These are phyloP conservation scores for Aspergillus egyptiacus DNA, from an alignment of 495 filamentous ascomycete species.

Conservation along the genomic window DNA sequence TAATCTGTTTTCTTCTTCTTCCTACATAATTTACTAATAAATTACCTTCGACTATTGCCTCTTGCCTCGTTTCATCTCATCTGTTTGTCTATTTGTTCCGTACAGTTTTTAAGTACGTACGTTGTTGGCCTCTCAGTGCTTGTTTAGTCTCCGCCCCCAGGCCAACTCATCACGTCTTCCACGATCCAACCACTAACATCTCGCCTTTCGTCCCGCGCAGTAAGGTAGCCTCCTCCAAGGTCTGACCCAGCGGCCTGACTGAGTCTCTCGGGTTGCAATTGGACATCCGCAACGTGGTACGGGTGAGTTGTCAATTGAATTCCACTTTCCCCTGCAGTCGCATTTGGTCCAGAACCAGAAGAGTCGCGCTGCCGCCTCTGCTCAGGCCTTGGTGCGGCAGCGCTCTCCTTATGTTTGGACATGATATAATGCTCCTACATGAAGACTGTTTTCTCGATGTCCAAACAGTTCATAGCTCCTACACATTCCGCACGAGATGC, in stretches of 20 bases:
- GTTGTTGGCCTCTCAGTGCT: neutral
- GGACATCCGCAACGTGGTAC: conserved; percentile 9
- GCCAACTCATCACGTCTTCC: neutral
- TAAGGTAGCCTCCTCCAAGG: neutral
- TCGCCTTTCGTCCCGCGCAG: conserved; percentile 3
- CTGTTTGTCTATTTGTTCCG: neutral
- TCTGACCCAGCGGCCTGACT: conserved; percentile 2
- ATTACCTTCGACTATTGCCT: neutral
- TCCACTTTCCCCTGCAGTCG: conserved; percentile 2
- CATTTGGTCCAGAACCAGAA: neutral
- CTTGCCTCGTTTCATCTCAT: neutral
- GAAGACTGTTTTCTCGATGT: neutral
- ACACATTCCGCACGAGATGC: neutral
- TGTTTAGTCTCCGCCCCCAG: conserved; percentile 3
- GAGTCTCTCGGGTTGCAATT: conserved; percentile 3
- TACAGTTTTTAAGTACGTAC: conserved; percentile 5
- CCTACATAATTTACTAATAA: neutral
- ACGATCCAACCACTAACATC: conserved; percentile 4
- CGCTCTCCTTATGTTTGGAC: neutral
- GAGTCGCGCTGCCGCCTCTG: neutral
- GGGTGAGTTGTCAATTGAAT: conserved; percentile 10
- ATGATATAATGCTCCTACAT: neutral
- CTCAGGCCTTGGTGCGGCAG: neutral
- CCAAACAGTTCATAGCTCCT: neutral
- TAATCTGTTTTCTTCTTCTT: neutral